These are phyloP conservation scores for Teratosphaeria destructans DNA, from an alignment of 2,329 filamentous ascomycete genomes.

Conservation along the genomic window DNA sequence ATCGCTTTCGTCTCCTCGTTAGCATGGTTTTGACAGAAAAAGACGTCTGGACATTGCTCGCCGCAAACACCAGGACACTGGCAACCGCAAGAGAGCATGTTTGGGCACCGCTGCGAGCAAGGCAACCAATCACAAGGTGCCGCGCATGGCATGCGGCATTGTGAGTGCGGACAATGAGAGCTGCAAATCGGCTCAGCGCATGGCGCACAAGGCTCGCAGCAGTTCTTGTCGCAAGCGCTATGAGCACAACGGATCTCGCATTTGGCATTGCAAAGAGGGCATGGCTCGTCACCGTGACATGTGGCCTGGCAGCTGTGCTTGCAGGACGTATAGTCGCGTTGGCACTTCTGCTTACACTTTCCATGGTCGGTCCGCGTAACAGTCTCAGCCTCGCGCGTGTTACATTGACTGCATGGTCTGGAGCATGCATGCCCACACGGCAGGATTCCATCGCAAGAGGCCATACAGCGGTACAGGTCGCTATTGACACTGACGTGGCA, in stretches of 20 bases:
- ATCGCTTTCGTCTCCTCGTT: slow-evolving; percentile 33
- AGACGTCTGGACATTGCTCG: slow-evolving; percentile 45
- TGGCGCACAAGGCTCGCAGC: slow-evolving; percentile 50
- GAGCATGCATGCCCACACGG: slow-evolving; percentile 56
- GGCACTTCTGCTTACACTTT: slow-evolving; percentile 40
- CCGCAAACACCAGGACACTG: slow-evolving; percentile 56
- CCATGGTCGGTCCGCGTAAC: slow-evolving; percentile 34
- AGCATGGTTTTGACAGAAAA: slow-evolving; percentile 50
- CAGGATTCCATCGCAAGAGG: slow-evolving; percentile 36
- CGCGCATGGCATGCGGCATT: slow-evolving; percentile 48
- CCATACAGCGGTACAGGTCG: slow-evolving; percentile 37
- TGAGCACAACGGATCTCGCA: slow-evolving; percentile 51
- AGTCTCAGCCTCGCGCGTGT: slow-evolving; percentile 22
- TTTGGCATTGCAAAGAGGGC: slow-evolving; percentile 36
- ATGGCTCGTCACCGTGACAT: slow-evolving; percentile 45
- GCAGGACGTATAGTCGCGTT: slow-evolving; percentile 44
- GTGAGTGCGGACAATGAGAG: slow-evolving; percentile 45
- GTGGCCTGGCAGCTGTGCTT: slow-evolving; percentile 40
- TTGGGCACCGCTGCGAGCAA: slow-evolving; percentile 47
- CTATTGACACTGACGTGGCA: slow-evolving; percentile 41
- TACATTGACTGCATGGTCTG: slow-evolving; percentile 42
- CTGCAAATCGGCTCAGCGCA: slow-evolving; percentile 47
- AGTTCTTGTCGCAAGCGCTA: slow-evolving; percentile 45
- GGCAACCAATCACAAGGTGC: slow-evolving; percentile 59
- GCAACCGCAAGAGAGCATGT: slow-evolving; percentile 48